A percentile compares a stretch with the other conserved stretches of the same genome.
These are phyloP conservation scores for Podaxis mareebaensis DNA, from an alignment of 768 basidiomycete genomes.

Conservation along the genomic window DNA sequence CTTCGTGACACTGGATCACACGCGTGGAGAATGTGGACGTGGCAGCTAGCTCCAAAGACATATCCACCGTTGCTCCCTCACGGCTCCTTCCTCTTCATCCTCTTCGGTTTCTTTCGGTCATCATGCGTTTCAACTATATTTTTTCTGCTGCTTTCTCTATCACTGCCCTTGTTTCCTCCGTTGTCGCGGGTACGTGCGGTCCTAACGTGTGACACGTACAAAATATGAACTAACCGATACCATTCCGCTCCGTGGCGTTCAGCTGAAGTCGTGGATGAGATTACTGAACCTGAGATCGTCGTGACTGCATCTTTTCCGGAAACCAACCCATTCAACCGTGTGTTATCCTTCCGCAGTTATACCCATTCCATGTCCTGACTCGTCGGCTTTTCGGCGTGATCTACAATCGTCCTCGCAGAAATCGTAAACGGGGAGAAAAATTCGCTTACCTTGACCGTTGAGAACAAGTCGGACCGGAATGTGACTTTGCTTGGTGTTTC, in stretches of 20 bases:
- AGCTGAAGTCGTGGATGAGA: slow-evolving; percentile 27
- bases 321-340: slow-evolving; percentile 75
- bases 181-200: slow-evolving; percentile 2
- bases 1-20: slow-evolving; percentile 3
- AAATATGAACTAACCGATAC: not conserved
- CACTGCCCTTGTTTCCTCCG: slow-evolving; percentile 13
- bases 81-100: slow-evolving; percentile 7
- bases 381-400: slow-evolving; percentile 16
- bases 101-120: not conserved
- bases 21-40: slow-evolving; percentile 13
- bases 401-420: slow-evolving; percentile 43
- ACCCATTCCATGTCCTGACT: slow-evolving; percentile 16
- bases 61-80: not conserved
- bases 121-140: slow-evolving; percentile 9
- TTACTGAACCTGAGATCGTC: slow-evolving; percentile 55
- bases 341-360: slow-evolving; percentile 29
- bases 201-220: not conserved
- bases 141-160: slow-evolving; percentile 1
- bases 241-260: not conserved
- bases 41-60: slow-evolving; percentile 7
- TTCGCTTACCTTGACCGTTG: slow-evolving; percentile 59
- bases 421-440: slow-evolving; percentile 85
- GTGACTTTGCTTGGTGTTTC: slow-evolving; percentile 65
- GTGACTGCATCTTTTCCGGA: slow-evolving; percentile 65
- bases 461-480: slow-evolving; percentile 76